Conservation (phyloP, 805 yeast genomes). For the Candida gorgasii region DNA sequence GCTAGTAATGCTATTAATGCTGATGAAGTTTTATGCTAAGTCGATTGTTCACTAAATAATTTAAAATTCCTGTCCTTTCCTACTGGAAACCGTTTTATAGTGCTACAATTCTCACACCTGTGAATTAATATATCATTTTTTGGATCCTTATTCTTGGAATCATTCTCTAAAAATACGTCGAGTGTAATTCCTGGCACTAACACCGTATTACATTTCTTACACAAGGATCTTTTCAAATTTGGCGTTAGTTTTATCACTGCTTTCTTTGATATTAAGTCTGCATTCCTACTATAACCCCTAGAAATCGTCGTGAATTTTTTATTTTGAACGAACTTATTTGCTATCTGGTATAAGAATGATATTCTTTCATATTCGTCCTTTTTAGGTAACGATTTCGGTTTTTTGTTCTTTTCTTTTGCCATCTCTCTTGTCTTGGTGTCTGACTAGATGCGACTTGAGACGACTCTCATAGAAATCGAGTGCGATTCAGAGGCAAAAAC, state of each 20-base stretch:
- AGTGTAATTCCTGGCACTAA: constrained; percentile 51
- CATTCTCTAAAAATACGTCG: constrained; percentile 41
- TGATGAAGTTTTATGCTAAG: too few species aligned
- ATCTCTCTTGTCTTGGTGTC: too few species aligned
- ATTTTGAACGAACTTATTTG: constrained; percentile 36
- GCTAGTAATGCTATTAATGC: too few species aligned
- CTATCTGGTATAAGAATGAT: constrained; percentile 59
- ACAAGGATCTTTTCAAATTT: constrained; percentile 61
- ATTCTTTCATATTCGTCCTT: constrained; percentile 62
- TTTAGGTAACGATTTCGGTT: constrained; percentile 38
- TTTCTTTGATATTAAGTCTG: constrained; percentile 65
- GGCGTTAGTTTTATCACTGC: constrained; percentile 68
- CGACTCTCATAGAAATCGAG: neutral
- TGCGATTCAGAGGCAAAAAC: constrained; percentile 10
- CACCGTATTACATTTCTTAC: constrained; percentile 63
- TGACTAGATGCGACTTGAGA: neutral
- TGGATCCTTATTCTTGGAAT: constrained; percentile 29
- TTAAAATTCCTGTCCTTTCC: constrained; percentile 54
- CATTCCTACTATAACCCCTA: constrained; percentile 52
- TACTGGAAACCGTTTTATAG: constrained; percentile 57
- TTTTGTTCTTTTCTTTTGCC: constrained; percentile 15
- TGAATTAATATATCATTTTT: constrained; percentile 50
- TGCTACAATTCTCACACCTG: constrained; percentile 54
- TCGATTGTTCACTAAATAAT: constrained; percentile 47
- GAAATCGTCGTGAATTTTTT: constrained; percentile 45